Conservation (phyloP, 1,284 basidiomycete species). For the Neonothopanus nambi region DNA sequence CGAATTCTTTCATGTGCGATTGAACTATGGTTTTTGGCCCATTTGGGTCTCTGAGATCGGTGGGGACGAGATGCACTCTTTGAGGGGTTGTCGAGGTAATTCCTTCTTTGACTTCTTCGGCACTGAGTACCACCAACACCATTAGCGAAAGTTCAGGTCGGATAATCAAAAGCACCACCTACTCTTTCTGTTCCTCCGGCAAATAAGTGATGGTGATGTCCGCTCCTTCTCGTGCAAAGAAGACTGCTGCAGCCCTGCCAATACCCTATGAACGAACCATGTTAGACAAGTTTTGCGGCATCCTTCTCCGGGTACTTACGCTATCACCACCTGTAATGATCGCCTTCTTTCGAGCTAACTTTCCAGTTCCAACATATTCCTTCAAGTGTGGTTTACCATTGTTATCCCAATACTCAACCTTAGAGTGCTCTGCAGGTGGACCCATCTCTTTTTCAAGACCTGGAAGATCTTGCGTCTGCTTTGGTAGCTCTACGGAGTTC, state of each 20-base stretch:
- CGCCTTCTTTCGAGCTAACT: conserved; percentile 56
- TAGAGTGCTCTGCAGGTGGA: conserved; percentile 51
- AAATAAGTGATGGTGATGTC: conserved; percentile 54
- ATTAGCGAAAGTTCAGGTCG: background rate
- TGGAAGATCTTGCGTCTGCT: conserved; percentile 45
- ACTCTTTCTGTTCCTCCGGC: conserved; percentile 48
- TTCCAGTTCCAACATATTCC: conserved; percentile 29
- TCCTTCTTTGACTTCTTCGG: background rate
- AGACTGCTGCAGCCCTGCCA: conserved; percentile 11
- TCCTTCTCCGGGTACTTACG: background rate
- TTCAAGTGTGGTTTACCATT: conserved; percentile 57
- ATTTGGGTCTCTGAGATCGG: conserved; percentile 46
- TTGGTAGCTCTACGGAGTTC: conserved; percentile 29
- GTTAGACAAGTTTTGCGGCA: background rate
- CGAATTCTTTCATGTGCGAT: conserved; percentile 41
- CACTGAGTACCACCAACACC: background rate
- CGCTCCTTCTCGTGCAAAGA: conserved; percentile 56
- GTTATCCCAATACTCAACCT: conserved; percentile 58
- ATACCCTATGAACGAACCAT: conserved; percentile 29
- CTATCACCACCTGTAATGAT: conserved; percentile 58
- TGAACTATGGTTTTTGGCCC: conserved; percentile 44
- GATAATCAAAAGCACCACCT: background rate
- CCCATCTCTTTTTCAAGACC: conserved; percentile 47
- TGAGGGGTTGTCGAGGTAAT: conserved; percentile 32
- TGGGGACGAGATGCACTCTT: conserved; percentile 37